phyloP scores from a whole-genome alignment of 2,329 filamentous ascomycete species.

The Beauveria caledonica region DNA sequence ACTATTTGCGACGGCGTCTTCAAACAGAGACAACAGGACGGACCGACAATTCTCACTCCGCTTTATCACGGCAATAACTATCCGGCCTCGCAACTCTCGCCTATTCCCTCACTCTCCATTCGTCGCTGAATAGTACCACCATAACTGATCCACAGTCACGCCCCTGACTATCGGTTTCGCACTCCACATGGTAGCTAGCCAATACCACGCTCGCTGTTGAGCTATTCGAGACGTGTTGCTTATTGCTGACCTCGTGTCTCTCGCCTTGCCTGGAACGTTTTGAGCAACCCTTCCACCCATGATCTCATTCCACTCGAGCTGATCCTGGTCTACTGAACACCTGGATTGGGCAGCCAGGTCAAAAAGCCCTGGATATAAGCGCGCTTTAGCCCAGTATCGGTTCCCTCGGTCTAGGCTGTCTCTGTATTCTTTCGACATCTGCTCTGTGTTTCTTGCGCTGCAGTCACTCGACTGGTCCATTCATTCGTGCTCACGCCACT shows the following conservation, averaged over 20 bases:
- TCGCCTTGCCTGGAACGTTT: neutral
- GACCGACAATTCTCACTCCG: neutral
- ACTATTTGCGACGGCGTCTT: neutral
- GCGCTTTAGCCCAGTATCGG: neutral
- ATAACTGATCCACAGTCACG: neutral
- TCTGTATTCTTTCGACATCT: neutral
- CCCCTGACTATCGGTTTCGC: neutral
- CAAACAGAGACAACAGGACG: neutral
- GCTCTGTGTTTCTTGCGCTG: neutral
- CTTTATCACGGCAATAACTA: neutral
- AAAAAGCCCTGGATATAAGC: neutral
- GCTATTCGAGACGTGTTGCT: neutral
- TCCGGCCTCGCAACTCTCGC: neutral
- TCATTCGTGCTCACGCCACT: neutral
- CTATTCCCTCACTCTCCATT: neutral
- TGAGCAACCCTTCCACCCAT: neutral
- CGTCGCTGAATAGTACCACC: neutral
- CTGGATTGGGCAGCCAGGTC: neutral
- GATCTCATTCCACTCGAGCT: neutral
- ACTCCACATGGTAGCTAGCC: neutral
- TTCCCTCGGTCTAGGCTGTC: neutral
- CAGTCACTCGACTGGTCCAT: neutral
- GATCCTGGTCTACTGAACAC: neutral
- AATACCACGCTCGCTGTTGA: conserved; percentile 1
- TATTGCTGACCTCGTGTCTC: neutral